phyloP scores from a whole-genome alignment of 2,329 filamentous ascomycete species.

The Xylariaceae sp. region DNA sequence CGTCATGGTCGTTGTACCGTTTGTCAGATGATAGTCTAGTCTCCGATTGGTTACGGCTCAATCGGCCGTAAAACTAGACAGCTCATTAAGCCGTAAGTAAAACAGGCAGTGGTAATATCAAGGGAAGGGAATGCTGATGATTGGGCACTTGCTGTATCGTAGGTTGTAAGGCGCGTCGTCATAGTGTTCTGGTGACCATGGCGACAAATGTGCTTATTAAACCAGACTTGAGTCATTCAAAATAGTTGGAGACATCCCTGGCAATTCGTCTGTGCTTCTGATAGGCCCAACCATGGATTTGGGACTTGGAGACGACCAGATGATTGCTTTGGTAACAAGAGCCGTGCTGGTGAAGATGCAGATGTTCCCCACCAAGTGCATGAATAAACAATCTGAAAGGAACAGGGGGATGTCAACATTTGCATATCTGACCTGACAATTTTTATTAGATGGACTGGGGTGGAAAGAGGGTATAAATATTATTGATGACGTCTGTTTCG shows the following conservation, averaged over 20 bases:
- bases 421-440: not conserved
- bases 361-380: slow-evolving; percentile 21
- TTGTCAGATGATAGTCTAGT: not conserved
- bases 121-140: not conserved
- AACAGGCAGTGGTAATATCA: not conserved
- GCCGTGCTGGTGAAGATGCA: not conserved
- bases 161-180: slow-evolving; percentile 1
- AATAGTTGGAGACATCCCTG: too few species aligned
- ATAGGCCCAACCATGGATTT: too few species aligned
- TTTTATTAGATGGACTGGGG: not conserved
- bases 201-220: not conserved
- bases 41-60: slow-evolving; percentile 19
- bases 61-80: not conserved
- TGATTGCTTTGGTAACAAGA: not conserved
- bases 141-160: not conserved
- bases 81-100: not conserved
- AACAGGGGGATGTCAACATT: not conserved
- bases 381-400: slow-evolving; percentile 22
- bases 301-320: too few species aligned
- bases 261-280: too few species aligned
- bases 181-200: slow-evolving; percentile 6
- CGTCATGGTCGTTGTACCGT: not conserved
- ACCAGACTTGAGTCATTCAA: slow-evolving; percentile 5
- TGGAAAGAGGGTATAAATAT: slow-evolving; percentile 6
- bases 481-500: not conserved